These are phyloP conservation scores for Coemansia sp. DNA, from an alignment of 192 early-diverging fungal genomes.

Conservation along the genomic window DNA sequence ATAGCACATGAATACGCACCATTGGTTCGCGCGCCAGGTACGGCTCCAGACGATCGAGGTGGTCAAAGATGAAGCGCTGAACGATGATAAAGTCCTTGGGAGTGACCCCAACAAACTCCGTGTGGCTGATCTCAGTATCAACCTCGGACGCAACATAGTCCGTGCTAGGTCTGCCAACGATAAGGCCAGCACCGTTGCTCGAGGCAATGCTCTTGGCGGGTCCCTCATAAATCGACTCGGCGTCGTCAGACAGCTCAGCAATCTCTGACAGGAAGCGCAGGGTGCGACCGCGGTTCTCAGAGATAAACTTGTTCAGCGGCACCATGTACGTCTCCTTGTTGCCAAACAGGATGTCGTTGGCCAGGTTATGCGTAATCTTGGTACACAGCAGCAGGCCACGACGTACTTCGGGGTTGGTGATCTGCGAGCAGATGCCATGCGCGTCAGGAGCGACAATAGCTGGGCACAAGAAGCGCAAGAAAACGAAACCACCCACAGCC, in stretches of 20 bases:
- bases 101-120: constrained; percentile 38
- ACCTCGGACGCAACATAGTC: constrained; percentile 39
- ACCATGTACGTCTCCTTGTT: constrained; percentile 95
- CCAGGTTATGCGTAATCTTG: constrained; percentile 96
- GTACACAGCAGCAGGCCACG: constrained; percentile 89
- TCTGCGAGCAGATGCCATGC: constrained; percentile 71
- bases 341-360: constrained; percentile 95
- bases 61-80: constrained; percentile 71
- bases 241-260: constrained; percentile 58
- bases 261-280: constrained; percentile 80
- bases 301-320: constrained; percentile 86
- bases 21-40: constrained; percentile 66
- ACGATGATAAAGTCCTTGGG: constrained; percentile 58
- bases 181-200: constrained; percentile 24
- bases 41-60: constrained; percentile 69
- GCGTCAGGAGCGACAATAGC: constrained; percentile 91
- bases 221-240: constrained; percentile 50
- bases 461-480: constrained; percentile 94
- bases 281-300: constrained; percentile 79
- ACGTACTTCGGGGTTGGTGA: constrained; percentile 71
- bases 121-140: constrained; percentile 24
- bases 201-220: constrained; percentile 44
- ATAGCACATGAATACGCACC: constrained; percentile 35
- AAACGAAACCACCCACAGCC: constrained; percentile 94
- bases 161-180: constrained; percentile 30